A percentile compares a stretch with the other conserved stretches of the same genome.
These are phyloP conservation scores for Cladophialophora immunda DNA, from an alignment of 2,329 filamentous ascomycete species.

Conservation along the genomic window DNA sequence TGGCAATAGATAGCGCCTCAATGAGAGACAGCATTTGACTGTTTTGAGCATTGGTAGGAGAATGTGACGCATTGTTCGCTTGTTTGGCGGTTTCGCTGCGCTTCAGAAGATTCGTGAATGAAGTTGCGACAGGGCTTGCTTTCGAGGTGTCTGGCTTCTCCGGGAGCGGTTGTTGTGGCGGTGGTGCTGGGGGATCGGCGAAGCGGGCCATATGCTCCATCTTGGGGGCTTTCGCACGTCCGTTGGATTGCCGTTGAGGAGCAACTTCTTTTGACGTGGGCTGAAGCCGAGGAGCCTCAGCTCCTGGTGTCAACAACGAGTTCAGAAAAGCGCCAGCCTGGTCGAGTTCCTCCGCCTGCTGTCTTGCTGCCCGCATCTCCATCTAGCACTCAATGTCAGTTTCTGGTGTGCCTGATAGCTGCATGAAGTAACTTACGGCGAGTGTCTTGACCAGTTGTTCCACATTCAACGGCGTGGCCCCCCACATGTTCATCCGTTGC, in stretches of 20 bases:
- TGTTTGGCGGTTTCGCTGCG: slow-evolving; percentile 76
- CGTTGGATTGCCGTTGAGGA: slow-evolving; percentile 57
- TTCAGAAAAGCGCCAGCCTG: slow-evolving; percentile 84
- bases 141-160: slow-evolving; percentile 82
- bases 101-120: slow-evolving; percentile 70
- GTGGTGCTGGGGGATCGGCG: slow-evolving; percentile 90
- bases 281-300: slow-evolving; percentile 56
- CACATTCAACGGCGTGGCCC: slow-evolving; percentile 82
- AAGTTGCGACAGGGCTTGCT: slow-evolving; percentile 55
- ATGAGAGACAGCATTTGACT: slow-evolving; percentile 85
- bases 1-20: slow-evolving; percentile 82
- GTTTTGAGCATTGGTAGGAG: slow-evolving; percentile 62
- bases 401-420: slow-evolving; percentile 10
- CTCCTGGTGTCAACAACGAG: slow-evolving; percentile 76
- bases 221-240: slow-evolving; percentile 61
- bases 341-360: slow-evolving; percentile 85
- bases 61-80: slow-evolving; percentile 62
- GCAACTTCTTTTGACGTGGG: slow-evolving; percentile 54
- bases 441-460: slow-evolving; percentile 92
- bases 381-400: slow-evolving; percentile 62
- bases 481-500: slow-evolving; percentile 82
- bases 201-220: slow-evolving; percentile 83
- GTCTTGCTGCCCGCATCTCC: slow-evolving; percentile 88
- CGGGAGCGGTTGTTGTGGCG: slow-evolving; percentile 89
- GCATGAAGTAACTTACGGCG: slow-evolving; percentile 66